Evolutionary conservation across 768 basidiomycete genomes (phyloP), one percentile per base, ranked within the genome.

Genomic region (Collybia mongolica): DNA sequence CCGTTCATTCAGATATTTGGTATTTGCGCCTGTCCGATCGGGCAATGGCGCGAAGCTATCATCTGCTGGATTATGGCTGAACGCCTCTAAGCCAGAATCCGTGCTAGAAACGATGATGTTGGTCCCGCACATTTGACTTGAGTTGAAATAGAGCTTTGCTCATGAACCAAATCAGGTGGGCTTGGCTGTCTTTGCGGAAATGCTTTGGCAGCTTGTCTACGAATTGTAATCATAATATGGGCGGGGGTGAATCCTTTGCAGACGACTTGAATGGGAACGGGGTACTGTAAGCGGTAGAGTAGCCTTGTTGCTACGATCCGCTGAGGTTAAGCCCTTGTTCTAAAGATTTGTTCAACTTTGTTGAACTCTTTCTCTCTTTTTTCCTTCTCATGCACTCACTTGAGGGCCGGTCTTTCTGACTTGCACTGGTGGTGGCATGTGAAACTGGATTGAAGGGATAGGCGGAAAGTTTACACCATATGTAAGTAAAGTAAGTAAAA

Each of bases 41-140:
- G 82, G 80, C 83, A 83, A 80, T 83, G 83, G 77, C 70, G 80
- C 79, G 80, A 84, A 83, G 82, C 83, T 84, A 85, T 80, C 83
- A 83, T 83, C 81, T 79, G 83, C 79, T 81, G 82, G 84, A 84
- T 85, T 84, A 86, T 84, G 83, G 80, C 84, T 86, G 83, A 85
- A 85, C 76, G 81, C 83, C 83, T 86, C 83, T 84, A 84, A 84
- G 82, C 73, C 82, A 83, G 83, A 84, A 86, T 83, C 83, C 77
- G 75, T 84, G 81, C 84, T 81, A 77, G 80, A 84, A 74, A 79
- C 75, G 77, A 83, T 73, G 81, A 83, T 81, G 74, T 81, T 77
- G 73, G 76, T 80, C 81, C 81, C 77, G 75, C 79, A 76, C 73
- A 76, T 79, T 71, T 79, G 69, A 81, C 74, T 72, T 71, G 80